These are phyloP conservation scores for Hibiscus trionum DNA, from an alignment of 345 rosid genomes.

Conservation along the genomic window DNA sequence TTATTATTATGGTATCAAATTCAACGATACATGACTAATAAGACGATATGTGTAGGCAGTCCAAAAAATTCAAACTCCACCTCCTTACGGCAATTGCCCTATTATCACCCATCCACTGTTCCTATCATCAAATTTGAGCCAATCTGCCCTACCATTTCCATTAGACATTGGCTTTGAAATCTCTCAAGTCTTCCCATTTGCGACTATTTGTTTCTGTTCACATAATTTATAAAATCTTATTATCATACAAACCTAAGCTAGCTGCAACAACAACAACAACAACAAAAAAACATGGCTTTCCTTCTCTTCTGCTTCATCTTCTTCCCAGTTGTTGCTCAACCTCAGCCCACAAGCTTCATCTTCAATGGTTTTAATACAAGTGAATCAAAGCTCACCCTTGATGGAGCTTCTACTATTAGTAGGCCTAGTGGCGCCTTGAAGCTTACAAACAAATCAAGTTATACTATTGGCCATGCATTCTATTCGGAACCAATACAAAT, in stretches of 20 bases:
- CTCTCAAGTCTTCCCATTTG: neutral
- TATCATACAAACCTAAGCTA: neutral
- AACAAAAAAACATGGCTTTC: constrained; percentile 1
- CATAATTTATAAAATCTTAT: neutral
- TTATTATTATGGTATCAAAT: neutral
- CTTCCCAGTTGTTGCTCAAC: constrained; percentile 8
- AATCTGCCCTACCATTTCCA: neutral
- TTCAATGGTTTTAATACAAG: constrained; percentile 36
- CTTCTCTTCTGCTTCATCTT: constrained; percentile 3
- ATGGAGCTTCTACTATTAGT: constrained; percentile 24
- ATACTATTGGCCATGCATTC: constrained; percentile 46
- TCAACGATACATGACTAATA: too few relatives aligned
- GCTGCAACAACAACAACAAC: neutral
- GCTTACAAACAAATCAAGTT: constrained; percentile 33
- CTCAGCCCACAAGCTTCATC: constrained; percentile 23
- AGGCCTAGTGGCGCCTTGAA: constrained; percentile 29
- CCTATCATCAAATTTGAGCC: neutral
- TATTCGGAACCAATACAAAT: constrained; percentile 25
- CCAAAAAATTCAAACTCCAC: neutral
- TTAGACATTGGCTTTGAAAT: neutral
- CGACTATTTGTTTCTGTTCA: neutral
- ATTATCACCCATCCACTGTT: neutral
- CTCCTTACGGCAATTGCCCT: neutral
- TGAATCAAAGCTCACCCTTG: constrained; percentile 10
- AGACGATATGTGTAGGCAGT: neutral